phyloP scores from a whole-genome alignment of 768 basidiomycete species.

The Sarcomyxa edulis region DNA sequence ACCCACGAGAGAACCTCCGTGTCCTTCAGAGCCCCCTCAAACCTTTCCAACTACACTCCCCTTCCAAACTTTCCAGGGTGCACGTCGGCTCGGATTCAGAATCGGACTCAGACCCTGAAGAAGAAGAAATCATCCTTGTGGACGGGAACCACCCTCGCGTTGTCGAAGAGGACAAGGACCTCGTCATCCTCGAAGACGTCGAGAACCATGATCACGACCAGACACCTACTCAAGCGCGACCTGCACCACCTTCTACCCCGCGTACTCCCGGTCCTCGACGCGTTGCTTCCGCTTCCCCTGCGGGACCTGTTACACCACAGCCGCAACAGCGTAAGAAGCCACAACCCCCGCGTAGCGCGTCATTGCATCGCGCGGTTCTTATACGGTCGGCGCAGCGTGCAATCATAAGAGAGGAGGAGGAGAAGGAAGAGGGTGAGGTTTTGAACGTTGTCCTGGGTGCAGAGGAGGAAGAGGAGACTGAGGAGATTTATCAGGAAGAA shows the following conservation, averaged over 20 bases:
- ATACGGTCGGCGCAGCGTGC: constrained; percentile 66
- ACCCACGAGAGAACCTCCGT: constrained; percentile 59
- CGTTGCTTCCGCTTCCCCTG: constrained; percentile 11
- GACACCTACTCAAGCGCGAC: constrained; percentile 7
- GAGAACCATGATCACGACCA: constrained; percentile 18
- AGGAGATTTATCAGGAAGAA: constrained; percentile 25
- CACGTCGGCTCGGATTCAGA: neutral
- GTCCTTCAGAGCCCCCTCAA: constrained; percentile 51
- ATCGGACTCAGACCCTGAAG: constrained; percentile 29
- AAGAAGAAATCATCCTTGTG: constrained; percentile 53
- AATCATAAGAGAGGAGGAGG: constrained; percentile 44
- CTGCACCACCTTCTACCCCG: constrained; percentile 3
- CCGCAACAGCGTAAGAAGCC: constrained; percentile 18
- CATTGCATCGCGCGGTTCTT: constrained; percentile 64
- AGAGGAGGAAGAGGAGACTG: constrained; percentile 48
- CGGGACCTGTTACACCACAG: constrained; percentile 11
- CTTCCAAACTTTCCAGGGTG: too few relatives aligned
- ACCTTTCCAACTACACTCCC: constrained; percentile 16
- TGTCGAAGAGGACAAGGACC: constrained; percentile 63
- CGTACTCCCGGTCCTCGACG: constrained; percentile 7
- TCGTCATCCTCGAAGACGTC: constrained; percentile 71
- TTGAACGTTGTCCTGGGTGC: too few relatives aligned
- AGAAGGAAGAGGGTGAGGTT: constrained; percentile 48
- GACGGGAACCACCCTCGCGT: constrained; percentile 64
- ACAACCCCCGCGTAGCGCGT: constrained; percentile 29